Percentiles rank a stretch among this genome's conserved stretches.
These are phyloP conservation scores for Aspergillus avenaceus DNA, from an alignment of 495 filamentous ascomycete species.

Conservation along the genomic window DNA sequence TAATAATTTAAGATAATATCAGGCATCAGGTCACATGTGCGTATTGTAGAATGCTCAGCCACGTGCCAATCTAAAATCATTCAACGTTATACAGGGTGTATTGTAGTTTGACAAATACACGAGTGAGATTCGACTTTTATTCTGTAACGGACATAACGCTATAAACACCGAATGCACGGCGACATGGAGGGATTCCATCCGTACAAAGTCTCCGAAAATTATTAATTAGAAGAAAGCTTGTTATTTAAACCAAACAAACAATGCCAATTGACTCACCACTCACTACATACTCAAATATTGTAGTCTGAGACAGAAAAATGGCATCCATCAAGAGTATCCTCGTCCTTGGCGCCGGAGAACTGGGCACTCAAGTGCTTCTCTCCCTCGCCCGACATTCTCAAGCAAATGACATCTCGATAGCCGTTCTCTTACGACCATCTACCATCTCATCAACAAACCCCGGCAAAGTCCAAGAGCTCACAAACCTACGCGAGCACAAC, in stretches of 20 bases:
- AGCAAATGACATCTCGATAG: conserved; percentile 22
- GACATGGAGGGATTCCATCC: not conserved
- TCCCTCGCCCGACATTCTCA: conserved; percentile 40
- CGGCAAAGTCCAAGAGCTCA: conserved; percentile 19
- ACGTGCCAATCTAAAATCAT: too few species aligned
- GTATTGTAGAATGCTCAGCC: too few species aligned
- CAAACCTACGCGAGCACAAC: conserved; percentile 26
- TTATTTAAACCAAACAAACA: not conserved
- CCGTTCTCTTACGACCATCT: conserved; percentile 47
- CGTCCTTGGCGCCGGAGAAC: conserved; percentile 58
- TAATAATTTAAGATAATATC: too few species aligned
- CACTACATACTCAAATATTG: too few species aligned
- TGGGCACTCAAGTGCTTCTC: conserved; percentile 51
- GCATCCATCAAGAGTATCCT: conserved; percentile 39
- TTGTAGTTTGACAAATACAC: too few species aligned
- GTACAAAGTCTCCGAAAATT: not conserved
- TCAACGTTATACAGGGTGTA: too few species aligned
- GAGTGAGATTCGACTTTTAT: too few species aligned
- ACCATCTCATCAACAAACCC: conserved; percentile 33
- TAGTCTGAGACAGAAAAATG: too few species aligned
- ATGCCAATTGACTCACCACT: not conserved
- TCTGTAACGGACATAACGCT: too few species aligned
- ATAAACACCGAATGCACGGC: not conserved
- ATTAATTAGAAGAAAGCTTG: too few species aligned
- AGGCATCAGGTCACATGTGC: too few species aligned